Base-by-base conservation (phyloP, 257 asterid species). In the Linaria vulgaris region DNA sequence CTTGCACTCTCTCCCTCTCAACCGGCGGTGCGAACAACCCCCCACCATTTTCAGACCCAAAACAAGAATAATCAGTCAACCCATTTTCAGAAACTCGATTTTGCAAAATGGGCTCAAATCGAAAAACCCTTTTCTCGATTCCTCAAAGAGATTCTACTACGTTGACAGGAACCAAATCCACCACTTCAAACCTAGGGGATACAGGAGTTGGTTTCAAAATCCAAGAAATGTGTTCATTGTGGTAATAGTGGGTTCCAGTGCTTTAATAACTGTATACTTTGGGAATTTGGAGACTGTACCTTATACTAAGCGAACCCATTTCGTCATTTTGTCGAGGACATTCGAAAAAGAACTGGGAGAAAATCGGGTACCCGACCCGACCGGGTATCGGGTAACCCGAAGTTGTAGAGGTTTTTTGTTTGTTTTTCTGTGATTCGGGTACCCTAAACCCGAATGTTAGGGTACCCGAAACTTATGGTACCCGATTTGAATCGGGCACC, bases 231-330 rank as follows among this genome's bases (percentile, higher is more conserved):
- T 74, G 19, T 56, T 78, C 4, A 31, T 70, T 17, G 74, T 70
- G 20, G 73, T 78, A 59, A 37, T 85, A 68, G 60, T 94, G 5
- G 83, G 92, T 62, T 76, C 95, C 6, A 97, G 99, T 37, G 53
- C 80, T 72, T 89, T 71, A 13, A 64, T 90, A 16, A 74, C 95
- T 44, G 70, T 90, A 0, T 94, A 90, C 52, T 72, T 75, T 27
- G 99, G 99, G 72, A 80, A 94, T 79, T 69, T 79, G 61, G 95
- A 94, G 75, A 80, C 96, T 17, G 85, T 90, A 47, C 99, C 99
- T 24, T 80, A 82, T 65, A 83, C 97, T 0, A 94, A 94, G 39
- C 68, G 99, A 56, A 87, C 84, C 59, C 99, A 94, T 81, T 84
- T 94, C 16, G 97, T 94, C 72, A 72, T 94, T 23, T 51, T 94